Evolutionary conservation across 371 early-diverging fungal species (phyloP).

Genomic region (Mucor plumbeus): DNA sequence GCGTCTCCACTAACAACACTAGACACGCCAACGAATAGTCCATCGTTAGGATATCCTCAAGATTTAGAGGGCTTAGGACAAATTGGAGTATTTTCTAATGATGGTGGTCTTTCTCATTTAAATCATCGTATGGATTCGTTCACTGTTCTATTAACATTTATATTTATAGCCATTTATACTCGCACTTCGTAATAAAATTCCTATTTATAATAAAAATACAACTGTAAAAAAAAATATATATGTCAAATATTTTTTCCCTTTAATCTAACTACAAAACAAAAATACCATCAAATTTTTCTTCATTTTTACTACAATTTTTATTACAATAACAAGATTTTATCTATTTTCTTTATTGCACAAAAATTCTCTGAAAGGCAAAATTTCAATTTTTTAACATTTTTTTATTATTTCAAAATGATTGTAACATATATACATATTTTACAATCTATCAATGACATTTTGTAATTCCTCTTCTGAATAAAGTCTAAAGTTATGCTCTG

Average conservation of each 20-base stretch:
- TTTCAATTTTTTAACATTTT: not conserved
- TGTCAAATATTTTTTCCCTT: no score
- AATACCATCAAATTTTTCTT: no score
- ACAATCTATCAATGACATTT: slow-evolving; percentile 68
- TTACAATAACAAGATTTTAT: no score
- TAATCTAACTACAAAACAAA: no score
- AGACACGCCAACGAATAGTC: not conserved
- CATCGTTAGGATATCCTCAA: not conserved
- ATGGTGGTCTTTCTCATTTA: not conserved
- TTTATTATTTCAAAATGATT: slow-evolving; percentile 9
- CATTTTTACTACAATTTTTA: no score
- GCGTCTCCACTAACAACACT: not conserved
- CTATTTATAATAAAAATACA: no score
- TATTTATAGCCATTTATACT: slow-evolving; percentile 7
- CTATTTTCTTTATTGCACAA: not conserved
- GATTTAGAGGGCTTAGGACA: slow-evolving; percentile 16
- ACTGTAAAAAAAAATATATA: no score
- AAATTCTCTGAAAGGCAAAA: not conserved
- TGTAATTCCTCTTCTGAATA: slow-evolving; percentile 78
- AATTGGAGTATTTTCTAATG: slow-evolving; percentile 13
- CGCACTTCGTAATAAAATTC: not conserved
- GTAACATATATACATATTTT: slow-evolving; percentile 15
- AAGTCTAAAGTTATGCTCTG: slow-evolving; percentile 76
- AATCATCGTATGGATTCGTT: slow-evolving; percentile 16
- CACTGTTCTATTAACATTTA: slow-evolving; percentile 3